These are phyloP conservation scores for Cladosporium phlei DNA, from an alignment of 2,329 filamentous ascomycete species.

Conservation along the genomic window DNA sequence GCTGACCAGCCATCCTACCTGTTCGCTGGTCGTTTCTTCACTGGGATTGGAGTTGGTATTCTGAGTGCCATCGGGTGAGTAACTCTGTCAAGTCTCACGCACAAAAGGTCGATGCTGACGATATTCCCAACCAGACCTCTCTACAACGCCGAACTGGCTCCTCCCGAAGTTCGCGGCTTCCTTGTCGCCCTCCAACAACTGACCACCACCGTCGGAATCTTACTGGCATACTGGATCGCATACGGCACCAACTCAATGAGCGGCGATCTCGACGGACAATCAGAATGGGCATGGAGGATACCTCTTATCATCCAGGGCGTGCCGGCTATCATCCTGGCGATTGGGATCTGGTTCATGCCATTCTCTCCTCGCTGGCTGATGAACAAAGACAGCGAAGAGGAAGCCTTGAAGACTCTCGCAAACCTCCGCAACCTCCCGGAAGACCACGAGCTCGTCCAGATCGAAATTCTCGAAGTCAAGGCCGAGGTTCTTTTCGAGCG, in stretches of 20 bases:
- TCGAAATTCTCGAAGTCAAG: constrained; percentile 78
- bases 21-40: constrained; percentile 65
- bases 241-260: constrained; percentile 31
- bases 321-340: constrained; percentile 61
- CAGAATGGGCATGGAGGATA: constrained; percentile 68
- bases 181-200: constrained; percentile 63
- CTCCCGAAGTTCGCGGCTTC: constrained; percentile 61
- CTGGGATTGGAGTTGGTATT: constrained; percentile 61
- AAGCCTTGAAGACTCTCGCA: constrained; percentile 60
- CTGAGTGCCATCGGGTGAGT: constrained; percentile 53
- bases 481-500: constrained; percentile 71
- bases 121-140: constrained; percentile 51
- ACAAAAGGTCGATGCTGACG: too few species aligned
- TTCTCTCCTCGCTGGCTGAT: constrained; percentile 73
- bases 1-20: constrained; percentile 55
- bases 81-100: too few species aligned
- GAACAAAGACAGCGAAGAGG: constrained; percentile 63
- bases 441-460: constrained; percentile 63
- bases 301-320: constrained; percentile 67
- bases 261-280: constrained; percentile 41
- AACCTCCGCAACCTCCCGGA: constrained; percentile 56
- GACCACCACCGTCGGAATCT: constrained; percentile 53
- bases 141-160: constrained; percentile 44
- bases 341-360: constrained; percentile 63
- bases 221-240: constrained; percentile 47